These are phyloP conservation scores for Puccinia polysora DNA, from an alignment of 1,284 basidiomycete genomes.

Conservation along the genomic window DNA sequence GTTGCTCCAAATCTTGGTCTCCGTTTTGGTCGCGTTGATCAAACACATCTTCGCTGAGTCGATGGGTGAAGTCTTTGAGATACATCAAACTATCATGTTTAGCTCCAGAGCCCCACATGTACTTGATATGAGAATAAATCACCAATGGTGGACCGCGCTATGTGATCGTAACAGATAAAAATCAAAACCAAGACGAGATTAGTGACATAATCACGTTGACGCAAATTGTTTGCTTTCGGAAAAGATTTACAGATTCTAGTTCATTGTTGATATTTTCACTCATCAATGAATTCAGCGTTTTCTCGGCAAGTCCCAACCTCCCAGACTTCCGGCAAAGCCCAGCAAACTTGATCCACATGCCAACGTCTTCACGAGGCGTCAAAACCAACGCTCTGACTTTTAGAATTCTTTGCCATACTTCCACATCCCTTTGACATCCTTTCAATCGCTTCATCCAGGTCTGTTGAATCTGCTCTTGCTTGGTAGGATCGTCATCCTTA, in stretches of 20 bases:
- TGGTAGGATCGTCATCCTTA: constrained; percentile 81
- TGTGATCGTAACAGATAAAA: constrained; percentile 24
- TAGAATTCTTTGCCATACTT: constrained; percentile 97
- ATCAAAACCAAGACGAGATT: background rate
- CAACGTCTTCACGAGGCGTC: constrained; percentile 86
- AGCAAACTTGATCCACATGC: constrained; percentile 95
- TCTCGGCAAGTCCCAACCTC: constrained; percentile 83
- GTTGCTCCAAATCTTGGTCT: constrained; percentile 58
- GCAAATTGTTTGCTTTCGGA: background rate
- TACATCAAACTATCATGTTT: constrained; percentile 76
- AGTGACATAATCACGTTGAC: background rate
- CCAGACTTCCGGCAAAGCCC: constrained; percentile 81
- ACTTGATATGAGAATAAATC: constrained; percentile 94
- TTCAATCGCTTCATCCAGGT: constrained; percentile 68
- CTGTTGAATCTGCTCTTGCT: constrained; percentile 72
- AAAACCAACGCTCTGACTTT: constrained; percentile 93
- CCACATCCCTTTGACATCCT: constrained; percentile 96
- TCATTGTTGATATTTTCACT: constrained; percentile 57
- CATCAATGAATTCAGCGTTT: constrained; percentile 88
- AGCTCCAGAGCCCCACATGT: constrained; percentile 86
- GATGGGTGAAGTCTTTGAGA: constrained; percentile 76
- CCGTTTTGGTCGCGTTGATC: constrained; percentile 55
- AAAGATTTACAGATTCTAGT: constrained; percentile 43
- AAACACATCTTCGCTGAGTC: constrained; percentile 67
- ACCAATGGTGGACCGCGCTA: constrained; percentile 87